Conservation (phyloP, 305 asterid genomes). For the Lippia alba region DNA sequence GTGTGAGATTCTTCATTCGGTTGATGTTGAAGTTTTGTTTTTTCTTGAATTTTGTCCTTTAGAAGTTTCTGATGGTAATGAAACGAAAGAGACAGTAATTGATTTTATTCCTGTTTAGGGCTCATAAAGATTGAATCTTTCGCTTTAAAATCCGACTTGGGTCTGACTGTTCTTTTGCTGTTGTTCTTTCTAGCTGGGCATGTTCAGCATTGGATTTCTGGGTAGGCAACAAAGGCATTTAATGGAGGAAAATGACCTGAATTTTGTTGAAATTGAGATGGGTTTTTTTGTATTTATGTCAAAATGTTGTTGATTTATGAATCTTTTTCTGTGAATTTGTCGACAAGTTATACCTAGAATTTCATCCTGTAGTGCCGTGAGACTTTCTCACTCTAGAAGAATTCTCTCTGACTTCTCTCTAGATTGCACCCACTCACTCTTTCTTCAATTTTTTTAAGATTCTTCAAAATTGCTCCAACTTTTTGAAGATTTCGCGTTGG, state of each 20-base stretch:
- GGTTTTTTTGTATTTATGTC: background rate
- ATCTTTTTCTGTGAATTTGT: too few relatives aligned
- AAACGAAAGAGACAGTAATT: background rate
- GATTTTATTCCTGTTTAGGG: background rate
- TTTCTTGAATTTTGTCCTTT: background rate
- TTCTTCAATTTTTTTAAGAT: too few relatives aligned
- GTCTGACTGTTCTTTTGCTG: background rate
- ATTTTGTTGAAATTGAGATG: background rate
- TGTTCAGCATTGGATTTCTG: background rate
- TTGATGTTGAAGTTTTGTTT: slow-evolving; percentile 21
- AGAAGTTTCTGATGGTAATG: background rate
- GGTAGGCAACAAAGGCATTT: background rate
- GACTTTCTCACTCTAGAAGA: too few relatives aligned
- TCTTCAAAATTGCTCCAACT: too few relatives aligned
- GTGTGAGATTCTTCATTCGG: slow-evolving; percentile 19
- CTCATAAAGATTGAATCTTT: background rate
- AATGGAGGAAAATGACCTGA: background rate
- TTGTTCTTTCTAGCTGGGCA: background rate
- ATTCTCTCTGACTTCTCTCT: too few relatives aligned
- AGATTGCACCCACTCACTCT: too few relatives aligned
- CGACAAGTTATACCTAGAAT: too few relatives aligned
- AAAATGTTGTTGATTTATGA: background rate
- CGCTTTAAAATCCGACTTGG: background rate
- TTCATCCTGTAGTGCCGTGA: too few relatives aligned
- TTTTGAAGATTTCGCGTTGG: too few relatives aligned